A percentile compares a stretch with the other conserved stretches of the same genome.
phyloP scores from a whole-genome alignment of 2,329 filamentous ascomycete species.

The Pseudogymnoascus sp. region DNA sequence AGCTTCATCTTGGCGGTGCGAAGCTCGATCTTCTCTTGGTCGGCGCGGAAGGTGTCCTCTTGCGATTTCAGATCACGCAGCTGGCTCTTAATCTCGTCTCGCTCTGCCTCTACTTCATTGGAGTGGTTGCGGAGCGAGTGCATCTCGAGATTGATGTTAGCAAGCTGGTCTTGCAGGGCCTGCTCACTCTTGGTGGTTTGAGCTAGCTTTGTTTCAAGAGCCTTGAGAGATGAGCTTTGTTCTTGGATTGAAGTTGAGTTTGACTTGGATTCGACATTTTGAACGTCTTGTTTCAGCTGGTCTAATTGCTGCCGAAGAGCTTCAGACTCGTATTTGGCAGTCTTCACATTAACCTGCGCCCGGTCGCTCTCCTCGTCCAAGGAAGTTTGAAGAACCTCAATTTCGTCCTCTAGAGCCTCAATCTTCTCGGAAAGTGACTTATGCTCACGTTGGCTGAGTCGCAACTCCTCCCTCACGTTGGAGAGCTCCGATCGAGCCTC shows the following conservation, averaged over 20 bases:
- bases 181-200: constrained; percentile 53
- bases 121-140: constrained; percentile 47
- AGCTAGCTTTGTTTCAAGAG: constrained; percentile 48
- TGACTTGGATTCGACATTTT: constrained; percentile 30
- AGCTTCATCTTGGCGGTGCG: constrained; percentile 59
- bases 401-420: constrained; percentile 63
- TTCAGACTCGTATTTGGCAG: constrained; percentile 35
- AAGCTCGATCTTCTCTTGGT: constrained; percentile 61
- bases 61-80: constrained; percentile 46
- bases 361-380: constrained; percentile 52
- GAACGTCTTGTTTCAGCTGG: constrained; percentile 26
- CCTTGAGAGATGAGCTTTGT: constrained; percentile 48
- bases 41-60: constrained; percentile 48
- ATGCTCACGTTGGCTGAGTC: constrained; percentile 56
- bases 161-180: constrained; percentile 53
- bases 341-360: constrained; percentile 39
- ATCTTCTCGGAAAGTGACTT: constrained; percentile 55
- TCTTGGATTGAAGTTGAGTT: constrained; percentile 20
- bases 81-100: constrained; percentile 56
- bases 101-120: constrained; percentile 52
- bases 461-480: constrained; percentile 57
- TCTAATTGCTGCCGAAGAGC: constrained; percentile 36
- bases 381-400: constrained; percentile 59
- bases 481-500: constrained; percentile 59
- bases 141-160: constrained; percentile 50